phyloP scores from a whole-genome alignment of 2,329 filamentous ascomycete genomes.

The Penicillium sp. region DNA sequence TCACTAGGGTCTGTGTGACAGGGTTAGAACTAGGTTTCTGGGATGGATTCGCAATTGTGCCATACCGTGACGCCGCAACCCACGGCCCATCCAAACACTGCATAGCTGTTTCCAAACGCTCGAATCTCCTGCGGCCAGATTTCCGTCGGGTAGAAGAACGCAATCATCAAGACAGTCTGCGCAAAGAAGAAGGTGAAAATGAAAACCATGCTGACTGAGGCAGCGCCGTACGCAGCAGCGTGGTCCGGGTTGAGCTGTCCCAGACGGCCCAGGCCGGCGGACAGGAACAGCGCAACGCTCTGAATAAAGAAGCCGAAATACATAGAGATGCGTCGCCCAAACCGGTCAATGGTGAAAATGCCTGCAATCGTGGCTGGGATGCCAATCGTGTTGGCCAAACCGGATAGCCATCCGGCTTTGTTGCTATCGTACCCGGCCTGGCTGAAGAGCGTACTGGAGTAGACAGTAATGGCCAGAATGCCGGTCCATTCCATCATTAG shows the following conservation, averaged over 20 bases:
- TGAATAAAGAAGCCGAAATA: slow-evolving; percentile 6
- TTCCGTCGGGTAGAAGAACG: slow-evolving; percentile 1
- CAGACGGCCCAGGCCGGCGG: slow-evolving; percentile 2
- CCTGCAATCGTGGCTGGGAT: neutral
- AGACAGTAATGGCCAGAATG: too few species aligned
- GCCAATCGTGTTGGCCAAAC: too few species aligned
- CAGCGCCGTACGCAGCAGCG: too few species aligned
- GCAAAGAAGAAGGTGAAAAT: slow-evolving; percentile 11
- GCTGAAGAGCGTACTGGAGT: too few species aligned
- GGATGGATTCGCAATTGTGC: too few species aligned
- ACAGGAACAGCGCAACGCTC: slow-evolving; percentile 7
- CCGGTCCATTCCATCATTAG: too few species aligned
- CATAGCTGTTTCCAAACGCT: neutral
- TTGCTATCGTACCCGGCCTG: too few species aligned
- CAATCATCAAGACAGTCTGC: slow-evolving; percentile 4
- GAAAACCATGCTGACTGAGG: neutral
- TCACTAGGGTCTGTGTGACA: neutral
- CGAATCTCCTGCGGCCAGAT: slow-evolving; percentile 1
- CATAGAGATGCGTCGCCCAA: slow-evolving; percentile 7
- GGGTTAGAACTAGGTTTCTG: neutral
- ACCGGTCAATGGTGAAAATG: slow-evolving; percentile 13
- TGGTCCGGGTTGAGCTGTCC: too few species aligned
- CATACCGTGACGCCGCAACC: too few species aligned
- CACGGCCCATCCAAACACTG: neutral
- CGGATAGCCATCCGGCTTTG: too few species aligned